These are phyloP conservation scores for Funneliformis mosseae DNA, from an alignment of 192 early-diverging fungal genomes.

Conservation along the genomic window DNA sequence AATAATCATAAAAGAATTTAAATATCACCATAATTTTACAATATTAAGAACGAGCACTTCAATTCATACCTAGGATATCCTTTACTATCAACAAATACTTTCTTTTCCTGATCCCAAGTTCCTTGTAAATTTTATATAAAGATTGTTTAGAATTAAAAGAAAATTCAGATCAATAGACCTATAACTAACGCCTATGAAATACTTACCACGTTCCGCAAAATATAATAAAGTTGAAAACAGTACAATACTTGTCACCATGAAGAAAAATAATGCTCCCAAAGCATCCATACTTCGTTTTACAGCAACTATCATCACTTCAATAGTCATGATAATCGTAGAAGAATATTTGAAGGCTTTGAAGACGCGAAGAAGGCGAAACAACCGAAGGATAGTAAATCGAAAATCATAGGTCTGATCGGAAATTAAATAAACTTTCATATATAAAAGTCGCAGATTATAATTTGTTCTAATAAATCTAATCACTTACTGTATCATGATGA, in stretches of 20 bases:
- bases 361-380: conserved; percentile 75
- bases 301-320: conserved; percentile 83
- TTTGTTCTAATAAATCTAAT: not conserved
- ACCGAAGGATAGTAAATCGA: conserved; percentile 78
- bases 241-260: conserved; percentile 69
- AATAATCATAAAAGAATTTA: conserved; percentile 13
- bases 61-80: conserved; percentile 63
- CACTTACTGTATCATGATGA: conserved; percentile 61
- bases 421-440: not conserved
- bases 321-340: conserved; percentile 77
- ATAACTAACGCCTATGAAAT: not conserved
- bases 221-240: conserved; percentile 77
- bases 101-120: conserved; percentile 65
- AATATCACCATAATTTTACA: not conserved
- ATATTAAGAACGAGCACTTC: not conserved
- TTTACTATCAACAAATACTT: conserved; percentile 65
- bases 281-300: conserved; percentile 76
- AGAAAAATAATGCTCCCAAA: conserved; percentile 71
- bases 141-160: not conserved
- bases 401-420: conserved; percentile 65
- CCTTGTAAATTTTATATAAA: conserved; percentile 29
- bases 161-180: not conserved
- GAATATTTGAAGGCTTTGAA: conserved; percentile 85
- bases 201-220: conserved; percentile 76
- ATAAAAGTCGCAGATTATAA: not conserved